Evolutionary conservation across 352 stramenopile species (phyloP).

Genomic region (Pseudoperonospora humuli): DNA sequence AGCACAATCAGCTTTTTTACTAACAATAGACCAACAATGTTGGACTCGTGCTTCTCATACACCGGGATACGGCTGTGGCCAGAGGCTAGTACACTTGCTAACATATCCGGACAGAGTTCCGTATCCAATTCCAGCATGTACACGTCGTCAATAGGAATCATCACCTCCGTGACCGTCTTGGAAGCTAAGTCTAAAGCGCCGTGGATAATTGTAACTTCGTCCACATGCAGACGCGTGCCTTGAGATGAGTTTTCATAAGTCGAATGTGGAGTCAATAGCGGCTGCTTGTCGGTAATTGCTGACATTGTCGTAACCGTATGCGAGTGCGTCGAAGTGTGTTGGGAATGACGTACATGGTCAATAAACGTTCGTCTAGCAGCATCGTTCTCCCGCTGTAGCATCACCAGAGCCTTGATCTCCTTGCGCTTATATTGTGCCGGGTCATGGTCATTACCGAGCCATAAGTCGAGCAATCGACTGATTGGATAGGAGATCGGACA

Average conservation of each 20-base stretch:
- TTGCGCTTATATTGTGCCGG: conserved; percentile 80
- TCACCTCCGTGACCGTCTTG: conserved; percentile 82
- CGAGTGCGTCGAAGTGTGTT: conserved; percentile 12
- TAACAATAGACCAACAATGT: conserved; percentile 81
- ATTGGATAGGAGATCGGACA: conserved; percentile 89
- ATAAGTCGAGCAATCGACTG: conserved; percentile 83
- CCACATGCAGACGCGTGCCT: conserved; percentile 52
- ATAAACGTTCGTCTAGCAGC: conserved; percentile 27
- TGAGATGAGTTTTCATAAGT: conserved; percentile 38
- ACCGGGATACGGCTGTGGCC: conserved; percentile 89
- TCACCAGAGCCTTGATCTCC: conserved; percentile 86
- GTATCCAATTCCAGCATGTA: conserved; percentile 84
- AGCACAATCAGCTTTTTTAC: conserved; percentile 89
- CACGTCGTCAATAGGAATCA: conserved; percentile 82
- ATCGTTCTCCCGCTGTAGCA: conserved; percentile 57
- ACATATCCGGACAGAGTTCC: conserved; percentile 55
- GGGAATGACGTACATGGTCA: conserved; percentile 30
- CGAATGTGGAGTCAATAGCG: conserved; percentile 26
- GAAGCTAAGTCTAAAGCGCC: conserved; percentile 84
- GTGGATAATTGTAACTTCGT: conserved; percentile 91
- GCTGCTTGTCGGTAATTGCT: conserved; percentile 24
- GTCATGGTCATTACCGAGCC: conserved; percentile 76
- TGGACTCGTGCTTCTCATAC: conserved; percentile 65
- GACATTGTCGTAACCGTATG: conserved; percentile 23
- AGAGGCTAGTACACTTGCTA: conserved; percentile 79